Evolutionary conservation across 805 yeast species (phyloP).

Genomic region (Candida pseudoglaebosa): DNA sequence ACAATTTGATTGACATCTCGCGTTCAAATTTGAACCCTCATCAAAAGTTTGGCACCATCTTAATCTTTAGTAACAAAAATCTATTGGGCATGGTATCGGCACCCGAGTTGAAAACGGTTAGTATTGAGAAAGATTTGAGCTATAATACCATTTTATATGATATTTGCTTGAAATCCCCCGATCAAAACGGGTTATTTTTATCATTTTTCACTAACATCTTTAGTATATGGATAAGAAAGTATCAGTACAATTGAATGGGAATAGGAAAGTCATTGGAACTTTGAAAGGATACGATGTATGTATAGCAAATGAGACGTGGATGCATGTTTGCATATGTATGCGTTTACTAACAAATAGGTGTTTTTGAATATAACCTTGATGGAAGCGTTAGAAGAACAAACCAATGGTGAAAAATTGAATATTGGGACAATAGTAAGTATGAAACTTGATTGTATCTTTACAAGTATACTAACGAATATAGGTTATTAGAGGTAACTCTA

Average conservation of each 20-base stretch:
- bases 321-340: neutral
- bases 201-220: slow-evolving; percentile 14
- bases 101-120: slow-evolving; percentile 55
- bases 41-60: neutral
- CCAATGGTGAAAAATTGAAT: slow-evolving; percentile 46
- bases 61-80: slow-evolving; percentile 4
- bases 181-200: slow-evolving; percentile 3
- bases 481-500: slow-evolving; percentile 74
- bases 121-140: too few relatives aligned
- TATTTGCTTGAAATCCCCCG: slow-evolving; percentile 1
- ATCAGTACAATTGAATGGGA: slow-evolving; percentile 70
- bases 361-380: slow-evolving; percentile 69
- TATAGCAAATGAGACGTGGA: slow-evolving; percentile 8
- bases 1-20: slow-evolving; percentile 1
- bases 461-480: slow-evolving; percentile 16
- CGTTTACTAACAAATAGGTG: slow-evolving; percentile 32
- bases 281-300: slow-evolving; percentile 78
- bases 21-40: slow-evolving; percentile 6
- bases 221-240: slow-evolving; percentile 78
- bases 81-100: slow-evolving; percentile 48
- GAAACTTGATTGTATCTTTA: neutral
- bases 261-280: slow-evolving; percentile 73
- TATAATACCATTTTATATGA: too few relatives aligned
- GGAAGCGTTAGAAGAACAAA: slow-evolving; percentile 61
- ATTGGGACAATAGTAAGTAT: slow-evolving; percentile 59